Percentiles rank a stretch among this genome's conserved stretches.
phyloP scores from a whole-genome alignment of 2,329 filamentous ascomycete species.

The Orbilia ellipsospora region DNA sequence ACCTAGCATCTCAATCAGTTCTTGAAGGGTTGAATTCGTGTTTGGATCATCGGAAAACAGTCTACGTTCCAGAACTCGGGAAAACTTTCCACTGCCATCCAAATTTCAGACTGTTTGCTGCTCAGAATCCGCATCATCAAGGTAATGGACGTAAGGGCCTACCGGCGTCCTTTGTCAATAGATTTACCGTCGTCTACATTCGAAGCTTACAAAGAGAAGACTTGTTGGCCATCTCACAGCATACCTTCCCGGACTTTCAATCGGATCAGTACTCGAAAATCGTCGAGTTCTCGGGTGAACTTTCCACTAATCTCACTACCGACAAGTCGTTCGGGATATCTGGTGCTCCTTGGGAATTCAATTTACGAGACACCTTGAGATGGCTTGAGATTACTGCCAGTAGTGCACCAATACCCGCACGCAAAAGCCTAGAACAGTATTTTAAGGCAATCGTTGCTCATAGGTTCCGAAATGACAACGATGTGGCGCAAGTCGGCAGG shows the following conservation, averaged over 20 bases:
- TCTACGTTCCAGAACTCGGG: conserved; percentile 94
- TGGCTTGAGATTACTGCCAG: conserved; percentile 94
- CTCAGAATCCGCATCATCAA: conserved; percentile 97
- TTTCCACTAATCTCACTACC: conserved; percentile 76
- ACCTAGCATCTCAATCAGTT: conserved; percentile 94
- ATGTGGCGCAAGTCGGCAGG: conserved; percentile 73
- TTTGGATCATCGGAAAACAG: conserved; percentile 93
- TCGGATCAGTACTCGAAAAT: conserved; percentile 72
- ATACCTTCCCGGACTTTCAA: conserved; percentile 76
- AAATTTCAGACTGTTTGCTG: conserved; percentile 92
- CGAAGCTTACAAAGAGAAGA: conserved; percentile 87
- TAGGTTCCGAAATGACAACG: conserved; percentile 79
- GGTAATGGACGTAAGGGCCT: conserved; percentile 94
- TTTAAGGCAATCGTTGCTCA: conserved; percentile 85
- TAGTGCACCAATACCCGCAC: conserved; percentile 64
- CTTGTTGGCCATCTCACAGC: conserved; percentile 81
- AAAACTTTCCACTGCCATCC: conserved; percentile 91
- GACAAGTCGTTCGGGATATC: conserved; percentile 67
- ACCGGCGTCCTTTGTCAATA: conserved; percentile 95
- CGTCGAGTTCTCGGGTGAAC: conserved; percentile 81
- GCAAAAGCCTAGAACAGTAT: conserved; percentile 70
- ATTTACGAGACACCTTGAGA: conserved; percentile 74
- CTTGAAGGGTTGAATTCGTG: conserved; percentile 96
- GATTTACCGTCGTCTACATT: conserved; percentile 97
- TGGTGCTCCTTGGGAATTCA: conserved; percentile 94